Evolutionary conservation across 1,139 yeast genomes (phyloP), one percentile per base, ranked within the genome.

Genomic region (Zygosaccharomyces sapae): DNA sequence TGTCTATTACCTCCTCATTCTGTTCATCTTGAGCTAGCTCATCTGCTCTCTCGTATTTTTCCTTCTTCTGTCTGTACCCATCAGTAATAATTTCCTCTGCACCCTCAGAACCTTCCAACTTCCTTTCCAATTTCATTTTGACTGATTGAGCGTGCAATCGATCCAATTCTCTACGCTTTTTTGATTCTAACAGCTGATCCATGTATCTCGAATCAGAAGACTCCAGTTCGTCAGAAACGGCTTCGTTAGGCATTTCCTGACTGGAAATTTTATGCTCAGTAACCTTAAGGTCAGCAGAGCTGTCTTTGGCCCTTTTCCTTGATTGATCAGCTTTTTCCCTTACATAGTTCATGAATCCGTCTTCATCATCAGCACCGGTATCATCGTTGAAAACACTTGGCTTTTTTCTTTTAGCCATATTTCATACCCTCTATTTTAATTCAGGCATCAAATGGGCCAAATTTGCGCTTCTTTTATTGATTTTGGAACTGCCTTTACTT

Each of bases 161-260:
- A 44, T 53, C 57, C 33, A 51, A 29, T 13, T 51, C 50, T 16
- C 56, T 44, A 36, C 51, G 56, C 44, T 48, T 46, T 41, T 52
- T 54, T 2, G 57, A 47, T 13, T 48, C 46, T 29, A 48, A 37
- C 8, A 54, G 47, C 7, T 38, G 43, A 9, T 27, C 38, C n/a
- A 54, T 49, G 12, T 50, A 46, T 29, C 34, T 49, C 3, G 55
- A 46, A 27, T 36, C 29, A 13, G 39, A 18, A 24, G 30, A 16
- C 27, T 30, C 43, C 20, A 33, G 13, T 33, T 24, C 20, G 7
- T 18, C 6, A 27, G 24, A 5, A 5, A 3, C 24, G 6, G 6
- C 24, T 5, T 30, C 33, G 9, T 25, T 34, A 5, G 38, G 33
- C n/a, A 31, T 5, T 33, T 25, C 41, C 2, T 16, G 10, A 2